phyloP scores from a whole-genome alignment of 176 grass and related monocot species.

The Lolium perenne region DNA sequence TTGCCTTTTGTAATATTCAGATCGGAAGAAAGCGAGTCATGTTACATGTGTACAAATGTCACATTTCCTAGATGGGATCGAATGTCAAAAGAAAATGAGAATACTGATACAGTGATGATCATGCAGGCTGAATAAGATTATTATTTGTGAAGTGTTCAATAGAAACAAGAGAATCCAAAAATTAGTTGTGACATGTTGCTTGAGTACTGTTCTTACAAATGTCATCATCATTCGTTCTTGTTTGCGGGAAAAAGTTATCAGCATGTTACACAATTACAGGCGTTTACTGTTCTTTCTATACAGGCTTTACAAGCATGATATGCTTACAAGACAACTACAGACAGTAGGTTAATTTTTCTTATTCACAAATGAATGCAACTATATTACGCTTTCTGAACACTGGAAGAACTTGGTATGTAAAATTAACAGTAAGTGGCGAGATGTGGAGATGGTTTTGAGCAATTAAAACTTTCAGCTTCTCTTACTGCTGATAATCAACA shows the following conservation, averaged over 20 bases:
- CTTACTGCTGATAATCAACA: not conserved
- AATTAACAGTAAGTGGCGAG: not conserved
- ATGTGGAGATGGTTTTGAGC: not conserved
- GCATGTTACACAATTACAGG: not conserved
- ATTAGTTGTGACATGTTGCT: not conserved
- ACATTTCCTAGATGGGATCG: not conserved
- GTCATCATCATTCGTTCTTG: no score
- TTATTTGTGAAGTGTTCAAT: not conserved
- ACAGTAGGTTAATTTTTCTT: not conserved
- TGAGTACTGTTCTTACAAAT: not conserved
- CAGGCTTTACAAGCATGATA: not conserved
- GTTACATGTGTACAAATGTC: not conserved
- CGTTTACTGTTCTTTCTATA: not conserved
- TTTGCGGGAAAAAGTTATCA: not conserved
- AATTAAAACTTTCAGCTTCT: not conserved
- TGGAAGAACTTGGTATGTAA: not conserved
- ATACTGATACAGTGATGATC: not conserved
- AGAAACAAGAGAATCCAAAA: slow-evolving; percentile 1
- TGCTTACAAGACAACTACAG: not conserved
- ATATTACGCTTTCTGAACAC: not conserved
- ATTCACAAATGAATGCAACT: not conserved
- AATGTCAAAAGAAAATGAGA: slow-evolving; percentile 28
- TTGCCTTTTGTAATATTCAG: not conserved
- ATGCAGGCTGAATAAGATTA: not conserved
- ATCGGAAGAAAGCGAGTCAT: not conserved